Percentiles rank a stretch among this genome's conserved stretches.
These are phyloP conservation scores for Chalciporus pseudorubinellus DNA, from an alignment of 768 basidiomycete species.

Conservation along the genomic window DNA sequence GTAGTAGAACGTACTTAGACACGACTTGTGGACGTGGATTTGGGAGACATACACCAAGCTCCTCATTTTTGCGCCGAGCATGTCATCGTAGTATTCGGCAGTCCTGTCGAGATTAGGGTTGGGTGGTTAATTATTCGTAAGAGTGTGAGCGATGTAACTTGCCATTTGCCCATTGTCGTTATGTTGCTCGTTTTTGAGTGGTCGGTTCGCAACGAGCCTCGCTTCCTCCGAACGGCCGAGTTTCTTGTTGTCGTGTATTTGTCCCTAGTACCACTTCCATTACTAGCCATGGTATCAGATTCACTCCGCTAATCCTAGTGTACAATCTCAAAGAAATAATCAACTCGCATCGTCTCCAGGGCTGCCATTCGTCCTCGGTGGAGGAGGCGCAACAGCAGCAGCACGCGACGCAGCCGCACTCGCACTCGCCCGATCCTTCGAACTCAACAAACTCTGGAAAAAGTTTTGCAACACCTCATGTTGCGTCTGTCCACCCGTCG, in stretches of 20 bases:
- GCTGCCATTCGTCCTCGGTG: slow-evolving; percentile 36
- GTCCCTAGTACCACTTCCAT: not conserved
- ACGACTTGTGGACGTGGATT: not conserved
- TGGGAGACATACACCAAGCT: slow-evolving; percentile 57
- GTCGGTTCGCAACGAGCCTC: slow-evolving; percentile 26
- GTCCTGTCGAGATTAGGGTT: slow-evolving; percentile 47
- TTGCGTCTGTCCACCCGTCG: slow-evolving; percentile 59
- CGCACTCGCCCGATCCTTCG: slow-evolving; percentile 54
- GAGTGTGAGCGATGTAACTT: slow-evolving; percentile 17
- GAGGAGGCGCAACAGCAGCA: slow-evolving; percentile 8
- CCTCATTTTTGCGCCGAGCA: slow-evolving; percentile 72
- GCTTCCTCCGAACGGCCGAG: slow-evolving; percentile 19
- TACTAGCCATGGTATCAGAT: not conserved
- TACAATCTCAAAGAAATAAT: slow-evolving; percentile 1
- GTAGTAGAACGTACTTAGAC: not conserved
- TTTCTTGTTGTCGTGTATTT: slow-evolving; percentile 21
- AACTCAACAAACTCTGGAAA: slow-evolving; percentile 78
- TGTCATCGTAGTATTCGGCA: slow-evolving; percentile 66
- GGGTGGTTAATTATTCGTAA: not conserved
- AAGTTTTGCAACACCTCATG: slow-evolving; percentile 86
- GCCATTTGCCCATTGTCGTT: slow-evolving; percentile 71
- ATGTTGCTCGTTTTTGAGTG: not conserved
- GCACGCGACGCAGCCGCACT: slow-evolving; percentile 31
- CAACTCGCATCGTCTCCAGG: slow-evolving; percentile 39
- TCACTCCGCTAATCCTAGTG: not conserved